Base-by-base conservation (phyloP, 495 filamentous ascomycete species). In the Cercophora samala region DNA sequence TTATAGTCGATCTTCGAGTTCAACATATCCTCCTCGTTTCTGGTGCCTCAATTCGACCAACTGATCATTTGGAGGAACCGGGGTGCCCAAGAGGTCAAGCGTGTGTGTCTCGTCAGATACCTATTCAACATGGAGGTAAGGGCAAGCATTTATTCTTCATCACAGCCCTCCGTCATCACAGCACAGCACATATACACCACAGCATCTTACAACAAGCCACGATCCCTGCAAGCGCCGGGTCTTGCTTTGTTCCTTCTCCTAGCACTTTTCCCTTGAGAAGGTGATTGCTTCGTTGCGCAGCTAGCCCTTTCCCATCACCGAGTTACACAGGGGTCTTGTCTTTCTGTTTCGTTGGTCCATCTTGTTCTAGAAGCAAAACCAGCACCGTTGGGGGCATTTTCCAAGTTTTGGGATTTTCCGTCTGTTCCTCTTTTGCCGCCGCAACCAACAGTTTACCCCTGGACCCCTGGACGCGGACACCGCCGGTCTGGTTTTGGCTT, bases 61-160 rank as follows among this genome's bases (percentile, higher is more conserved):
- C 8, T 46, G 37, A 46, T 17, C 37, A 9, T 13, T 11, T 46
- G 37, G 37, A 46, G 37, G 37, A 46, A 46, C 6, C 15, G 37
- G 37, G 37, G 37, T 46, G 37, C 2, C 37, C 37, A 46, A 46
- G n/a, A n/a, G 37, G 37, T 46, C 37, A 13, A 46, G 37, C 37
- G 37, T 13, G 2, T 46, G 3, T 13, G 2, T 46, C 5, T 46
- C 37, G 15, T 46, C 37, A 11, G 9, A 46, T 46, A 46, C n/a
- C n/a, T n/a, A 8, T 46, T 19, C 58, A 69, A 62, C 56, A 69
- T 69, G 67, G 67, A 69, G 67, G 67, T 69, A 65, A 69, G 67
- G 51, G 29, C 56, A 37, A 60, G 18, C 23, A 1, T 8, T 8
- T 24, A 2, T 55, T 56, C 32, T 63, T 51, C 37, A 0, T 60